Evolutionary conservation across 306 rosid species (phyloP).

Genomic region (Corylus americana): DNA sequence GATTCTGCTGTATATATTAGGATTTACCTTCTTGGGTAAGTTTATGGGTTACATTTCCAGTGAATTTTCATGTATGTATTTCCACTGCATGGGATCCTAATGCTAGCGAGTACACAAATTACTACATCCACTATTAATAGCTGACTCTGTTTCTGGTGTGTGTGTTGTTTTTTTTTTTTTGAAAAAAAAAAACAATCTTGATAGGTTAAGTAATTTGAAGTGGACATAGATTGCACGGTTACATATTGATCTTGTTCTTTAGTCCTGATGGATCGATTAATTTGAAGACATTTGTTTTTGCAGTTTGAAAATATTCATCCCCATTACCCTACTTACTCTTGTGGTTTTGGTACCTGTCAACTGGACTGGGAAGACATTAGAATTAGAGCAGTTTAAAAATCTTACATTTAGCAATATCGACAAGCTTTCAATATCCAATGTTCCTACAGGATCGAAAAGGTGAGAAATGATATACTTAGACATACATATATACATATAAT

Average conservation of each 20-base stretch:
- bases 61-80: neutral
- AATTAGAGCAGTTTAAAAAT: conserved; percentile 40
- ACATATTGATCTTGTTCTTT: neutral
- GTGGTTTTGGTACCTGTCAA: conserved; percentile 81
- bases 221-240: conserved; percentile 3
- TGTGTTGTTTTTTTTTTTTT: no score
- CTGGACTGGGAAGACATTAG: conserved; percentile 63
- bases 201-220: neutral
- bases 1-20: conserved; percentile 85
- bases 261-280: conserved; percentile 13
- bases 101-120: neutral
- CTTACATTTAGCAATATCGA: conserved; percentile 68
- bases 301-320: conserved; percentile 79
- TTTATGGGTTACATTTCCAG: conserved; percentile 9
- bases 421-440: conserved; percentile 84
- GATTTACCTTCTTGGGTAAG: conserved; percentile 85
- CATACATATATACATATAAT: neutral
- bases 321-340: conserved; percentile 60
- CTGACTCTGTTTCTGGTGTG: neutral
- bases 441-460: conserved; percentile 73
- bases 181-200: neutral
- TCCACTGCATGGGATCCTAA: neutral
- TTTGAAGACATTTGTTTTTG: conserved; percentile 12
- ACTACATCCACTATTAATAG: neutral
- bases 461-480: conserved; percentile 19